These are phyloP conservation scores for Phycomyces nitens DNA, from an alignment of 192 early-diverging fungal genomes.

Conservation along the genomic window DNA sequence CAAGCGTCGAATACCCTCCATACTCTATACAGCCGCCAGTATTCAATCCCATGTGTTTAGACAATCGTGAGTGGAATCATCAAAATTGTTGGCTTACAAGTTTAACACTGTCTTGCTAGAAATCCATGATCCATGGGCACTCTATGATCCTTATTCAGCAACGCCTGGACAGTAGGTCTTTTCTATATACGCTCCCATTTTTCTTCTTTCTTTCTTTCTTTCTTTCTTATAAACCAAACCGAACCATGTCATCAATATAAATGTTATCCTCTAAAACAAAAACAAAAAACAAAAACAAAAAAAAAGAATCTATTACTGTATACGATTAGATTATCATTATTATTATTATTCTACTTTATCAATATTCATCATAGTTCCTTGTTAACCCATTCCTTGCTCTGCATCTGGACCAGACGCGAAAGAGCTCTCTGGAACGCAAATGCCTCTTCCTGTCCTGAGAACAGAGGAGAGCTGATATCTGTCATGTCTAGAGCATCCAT, in stretches of 20 bases:
- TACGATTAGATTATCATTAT: not conserved
- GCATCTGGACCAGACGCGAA: constrained; percentile 93
- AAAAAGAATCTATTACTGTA: constrained; percentile 1
- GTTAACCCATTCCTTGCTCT: constrained; percentile 66
- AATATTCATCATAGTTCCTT: constrained; percentile 6
- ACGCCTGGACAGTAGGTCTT: not conserved
- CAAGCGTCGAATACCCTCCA: too few relatives aligned
- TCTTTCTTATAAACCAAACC: too few relatives aligned
- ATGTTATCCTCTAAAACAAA: not conserved
- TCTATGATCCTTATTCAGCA: too few relatives aligned
- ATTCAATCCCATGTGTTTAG: too few relatives aligned
- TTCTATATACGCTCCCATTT: not conserved
- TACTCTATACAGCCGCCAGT: too few relatives aligned
- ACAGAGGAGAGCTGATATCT: constrained; percentile 56
- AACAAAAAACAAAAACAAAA: constrained; percentile 12
- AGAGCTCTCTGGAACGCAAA: constrained; percentile 95
- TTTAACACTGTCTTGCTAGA: too few relatives aligned
- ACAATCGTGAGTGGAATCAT: too few relatives aligned
- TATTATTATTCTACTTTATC: not conserved
- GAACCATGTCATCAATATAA: too few relatives aligned
- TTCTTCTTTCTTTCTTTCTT: too few relatives aligned
- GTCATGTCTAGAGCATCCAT: constrained; percentile 57
- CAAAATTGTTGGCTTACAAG: too few relatives aligned
- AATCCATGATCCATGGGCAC: too few relatives aligned
- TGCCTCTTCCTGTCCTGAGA: constrained; percentile 86